Evolutionary conservation across 2,329 filamentous ascomycete genomes (phyloP).

Genomic region (Exophiala viscosa): DNA sequence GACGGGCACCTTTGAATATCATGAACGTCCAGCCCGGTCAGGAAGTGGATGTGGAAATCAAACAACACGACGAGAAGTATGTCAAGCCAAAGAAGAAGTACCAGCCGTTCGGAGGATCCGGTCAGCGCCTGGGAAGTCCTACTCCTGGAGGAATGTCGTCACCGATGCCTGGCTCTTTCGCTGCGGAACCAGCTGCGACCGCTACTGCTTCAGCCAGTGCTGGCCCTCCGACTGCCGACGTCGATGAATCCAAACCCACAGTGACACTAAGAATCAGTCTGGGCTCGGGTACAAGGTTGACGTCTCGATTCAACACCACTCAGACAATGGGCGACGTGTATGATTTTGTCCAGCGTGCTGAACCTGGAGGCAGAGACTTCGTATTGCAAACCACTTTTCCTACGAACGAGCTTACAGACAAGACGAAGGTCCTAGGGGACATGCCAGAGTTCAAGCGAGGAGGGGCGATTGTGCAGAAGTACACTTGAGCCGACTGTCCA

Average conservation of each 20-base stretch:
- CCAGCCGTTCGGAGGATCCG: slow-evolving; percentile 58
- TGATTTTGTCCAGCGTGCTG: slow-evolving; percentile 55
- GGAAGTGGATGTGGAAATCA: slow-evolving; percentile 62
- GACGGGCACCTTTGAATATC: slow-evolving; percentile 59
- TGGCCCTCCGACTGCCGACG: slow-evolving; percentile 39
- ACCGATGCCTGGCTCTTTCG: slow-evolving; percentile 27
- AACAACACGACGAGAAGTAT: slow-evolving; percentile 60
- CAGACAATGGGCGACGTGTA: slow-evolving; percentile 65
- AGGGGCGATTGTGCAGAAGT: slow-evolving; percentile 51
- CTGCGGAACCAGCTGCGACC: slow-evolving; percentile 33
- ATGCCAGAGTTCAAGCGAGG: slow-evolving; percentile 50
- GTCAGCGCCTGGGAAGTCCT: slow-evolving; percentile 61
- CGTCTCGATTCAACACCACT: slow-evolving; percentile 61
- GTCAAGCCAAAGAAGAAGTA: slow-evolving; percentile 61
- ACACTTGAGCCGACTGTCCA: slow-evolving; percentile 13
- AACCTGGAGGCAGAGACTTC: slow-evolving; percentile 51
- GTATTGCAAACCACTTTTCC: slow-evolving; percentile 65
- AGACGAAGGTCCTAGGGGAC: slow-evolving; percentile 44
- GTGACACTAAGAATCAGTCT: slow-evolving; percentile 61
- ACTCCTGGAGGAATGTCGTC: slow-evolving; percentile 48
- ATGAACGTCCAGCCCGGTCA: slow-evolving; percentile 61
- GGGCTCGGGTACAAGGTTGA: slow-evolving; percentile 59
- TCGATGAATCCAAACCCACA: slow-evolving; percentile 57
- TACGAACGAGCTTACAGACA: slow-evolving; percentile 59
- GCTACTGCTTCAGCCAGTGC: slow-evolving; percentile 30